Evolutionary conservation across 306 rosid genomes (phyloP).

Genomic region (Lupinus albus): DNA sequence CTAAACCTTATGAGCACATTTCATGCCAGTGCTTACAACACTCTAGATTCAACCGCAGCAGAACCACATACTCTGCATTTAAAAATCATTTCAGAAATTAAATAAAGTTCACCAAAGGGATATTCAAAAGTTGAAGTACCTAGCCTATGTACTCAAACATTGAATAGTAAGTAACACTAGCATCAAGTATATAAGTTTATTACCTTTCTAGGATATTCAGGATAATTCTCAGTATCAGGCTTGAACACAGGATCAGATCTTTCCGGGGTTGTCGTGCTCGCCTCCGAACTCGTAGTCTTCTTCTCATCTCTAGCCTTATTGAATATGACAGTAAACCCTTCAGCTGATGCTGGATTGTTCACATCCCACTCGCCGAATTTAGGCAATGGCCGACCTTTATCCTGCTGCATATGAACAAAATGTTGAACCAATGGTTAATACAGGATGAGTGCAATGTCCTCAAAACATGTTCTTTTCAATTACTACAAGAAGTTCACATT

Average conservation of each 20-base stretch:
- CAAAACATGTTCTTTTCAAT: background rate
- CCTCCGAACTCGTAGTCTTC: conserved; percentile 50
- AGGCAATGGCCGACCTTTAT: conserved; percentile 67
- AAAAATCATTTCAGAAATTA: conserved; percentile 34
- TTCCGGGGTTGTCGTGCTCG: conserved; percentile 41
- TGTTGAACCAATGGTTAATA: background rate
- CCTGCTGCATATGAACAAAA: conserved; percentile 51
- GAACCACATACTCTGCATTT: conserved; percentile 80
- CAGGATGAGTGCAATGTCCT: background rate
- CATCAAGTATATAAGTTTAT: background rate
- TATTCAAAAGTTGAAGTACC: background rate
- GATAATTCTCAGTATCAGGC: conserved; percentile 24
- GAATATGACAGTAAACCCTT: conserved; percentile 86
- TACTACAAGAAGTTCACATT: conserved; percentile 5
- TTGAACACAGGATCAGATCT: conserved; percentile 41
- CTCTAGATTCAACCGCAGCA: conserved; percentile 61
- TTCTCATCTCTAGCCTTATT: conserved; percentile 88
- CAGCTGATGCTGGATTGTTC: conserved; percentile 82
- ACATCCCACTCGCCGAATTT: conserved; percentile 96
- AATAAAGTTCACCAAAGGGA: conserved; percentile 5
- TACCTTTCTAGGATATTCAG: conserved; percentile 55
- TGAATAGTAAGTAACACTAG: background rate
- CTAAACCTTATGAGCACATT: no score
- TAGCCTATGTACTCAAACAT: background rate
- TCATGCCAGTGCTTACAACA: conserved; percentile 13